Evolutionary conservation across 2,329 filamentous ascomycete species (phyloP), one percentile per base, ranked within the genome.

Genomic region (Apiospora pterosperma): DNA sequence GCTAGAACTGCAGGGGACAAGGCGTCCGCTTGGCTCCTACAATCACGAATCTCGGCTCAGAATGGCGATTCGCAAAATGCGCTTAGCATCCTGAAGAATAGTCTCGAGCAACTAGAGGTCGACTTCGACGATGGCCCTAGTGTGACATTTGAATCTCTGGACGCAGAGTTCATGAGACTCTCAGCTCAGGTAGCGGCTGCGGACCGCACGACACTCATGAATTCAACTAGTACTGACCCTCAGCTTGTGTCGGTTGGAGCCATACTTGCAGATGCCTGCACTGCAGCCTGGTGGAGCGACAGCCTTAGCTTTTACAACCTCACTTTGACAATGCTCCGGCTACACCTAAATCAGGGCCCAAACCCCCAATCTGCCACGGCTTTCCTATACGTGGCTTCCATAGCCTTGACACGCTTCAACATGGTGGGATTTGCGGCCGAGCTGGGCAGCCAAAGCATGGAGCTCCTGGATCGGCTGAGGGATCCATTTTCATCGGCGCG

Each of bases 1-100:
- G 92, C 91, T 0, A 89, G 85, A 68, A 88, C 88, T 21, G 80
- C 92, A 0, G 85, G 92, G 6, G 93, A 97, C 76, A 96, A 92
- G 78, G 92, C 92, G 1, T 90, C 92, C 10, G 92, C 92, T 0
- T 96, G 90, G 80, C 90, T 97, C 44, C 81, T 97, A 39, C 89
- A 93, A 74, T 93, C 92, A 6, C 88, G 93, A 61, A 90, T 97
- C 58, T 88, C 89, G 71, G 88, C 91, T 1, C 88, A 94, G 72
- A 84, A 85, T 63, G 93, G 93, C 1, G 88, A 97, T 68, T 87
- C 89, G 34, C 78, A 83, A 25, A 85, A 85, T 5, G 92, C 93
- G 0, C 88, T 97, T 69, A 78, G 84, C 36, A 86, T 87, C 1
- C 80, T 97, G 28, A 90, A 90, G 71, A 85, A 88, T 58, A 93